These are phyloP conservation scores for Aschersonia sp. DNA, from an alignment of 2,329 filamentous ascomycete species.

Conservation along the genomic window DNA sequence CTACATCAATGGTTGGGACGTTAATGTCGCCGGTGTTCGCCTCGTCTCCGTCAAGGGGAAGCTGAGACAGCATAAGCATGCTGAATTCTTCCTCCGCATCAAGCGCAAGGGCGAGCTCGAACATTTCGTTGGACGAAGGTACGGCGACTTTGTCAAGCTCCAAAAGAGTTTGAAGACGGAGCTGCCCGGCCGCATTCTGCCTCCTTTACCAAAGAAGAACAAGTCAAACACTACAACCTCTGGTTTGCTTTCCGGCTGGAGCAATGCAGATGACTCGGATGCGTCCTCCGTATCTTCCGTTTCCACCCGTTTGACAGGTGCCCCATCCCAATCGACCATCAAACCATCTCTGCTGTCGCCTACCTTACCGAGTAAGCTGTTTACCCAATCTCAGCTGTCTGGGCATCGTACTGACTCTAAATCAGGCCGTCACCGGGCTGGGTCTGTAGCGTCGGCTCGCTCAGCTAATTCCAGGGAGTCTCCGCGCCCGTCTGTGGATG, in stretches of 20 bases:
- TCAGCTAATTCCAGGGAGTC: slow-evolving; percentile 15
- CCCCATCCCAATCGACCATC: slow-evolving; percentile 8
- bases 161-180: slow-evolving; percentile 70
- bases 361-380: slow-evolving; percentile 3
- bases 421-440: slow-evolving; percentile 5
- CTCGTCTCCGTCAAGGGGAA: slow-evolving; percentile 71
- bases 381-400: background rate
- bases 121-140: slow-evolving; percentile 68
- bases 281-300: slow-evolving; percentile 66
- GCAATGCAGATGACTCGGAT: slow-evolving; percentile 53
- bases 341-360: slow-evolving; percentile 15
- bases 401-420: background rate
- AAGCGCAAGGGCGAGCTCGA: slow-evolving; percentile 64
- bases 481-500: slow-evolving; percentile 17
- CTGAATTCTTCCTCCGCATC: slow-evolving; percentile 81
- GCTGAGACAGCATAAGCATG: slow-evolving; percentile 80
- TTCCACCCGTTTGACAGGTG: slow-evolving; percentile 50
- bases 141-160: slow-evolving; percentile 73
- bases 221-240: slow-evolving; percentile 59
- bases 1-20: slow-evolving; percentile 89
- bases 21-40: slow-evolving; percentile 84
- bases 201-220: slow-evolving; percentile 82
- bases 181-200: slow-evolving; percentile 78
- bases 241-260: slow-evolving; percentile 35
- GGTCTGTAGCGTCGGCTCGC: slow-evolving; percentile 17